Percentiles rank a stretch among this genome's conserved stretches.
phyloP scores from a whole-genome alignment of 139 green algal genomes.

The Chlorella sp. region DNA sequence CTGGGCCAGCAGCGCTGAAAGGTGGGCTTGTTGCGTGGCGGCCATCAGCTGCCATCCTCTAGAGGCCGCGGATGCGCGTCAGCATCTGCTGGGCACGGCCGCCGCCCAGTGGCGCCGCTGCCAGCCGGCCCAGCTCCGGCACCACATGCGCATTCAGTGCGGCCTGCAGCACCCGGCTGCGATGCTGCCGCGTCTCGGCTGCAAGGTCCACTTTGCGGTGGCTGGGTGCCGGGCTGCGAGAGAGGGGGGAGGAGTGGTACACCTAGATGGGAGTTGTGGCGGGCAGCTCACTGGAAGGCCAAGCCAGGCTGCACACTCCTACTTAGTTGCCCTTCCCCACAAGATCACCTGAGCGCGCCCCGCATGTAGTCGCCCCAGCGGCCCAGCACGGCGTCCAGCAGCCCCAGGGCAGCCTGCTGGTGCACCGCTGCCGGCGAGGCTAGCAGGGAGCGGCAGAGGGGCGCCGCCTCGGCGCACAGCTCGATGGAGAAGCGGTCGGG shows the following conservation, averaged over 20 bases:
- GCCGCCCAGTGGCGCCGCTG: not conserved
- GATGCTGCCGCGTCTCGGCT: not conserved
- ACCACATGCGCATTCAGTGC: not conserved
- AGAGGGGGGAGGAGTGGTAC: too few species aligned
- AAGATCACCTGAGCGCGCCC: not conserved
- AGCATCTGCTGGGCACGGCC: not conserved
- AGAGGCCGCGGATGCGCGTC: not conserved
- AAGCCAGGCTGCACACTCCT: too few species aligned
- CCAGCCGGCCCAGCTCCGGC: not conserved
- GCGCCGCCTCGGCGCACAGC: not conserved
- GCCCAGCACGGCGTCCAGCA: conserved; percentile 11
- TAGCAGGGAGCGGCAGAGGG: conserved; percentile 6
- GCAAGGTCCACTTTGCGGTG: conserved; percentile 18
- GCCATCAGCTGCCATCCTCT: not conserved
- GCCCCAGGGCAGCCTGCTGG: conserved; percentile 5
- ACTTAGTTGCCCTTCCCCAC: not conserved
- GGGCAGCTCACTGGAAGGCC: too few species aligned
- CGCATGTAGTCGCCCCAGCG: conserved; percentile 9
- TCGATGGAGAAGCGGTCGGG: conserved; percentile 19
- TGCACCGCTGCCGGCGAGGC: not conserved
- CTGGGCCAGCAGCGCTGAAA: too few species aligned
- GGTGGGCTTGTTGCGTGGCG: too few species aligned
- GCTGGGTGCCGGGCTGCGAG: not conserved
- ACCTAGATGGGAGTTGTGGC: too few species aligned
- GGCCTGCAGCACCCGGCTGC: not conserved